A percentile compares a stretch with the other conserved stretches of the same genome.
Evolutionary conservation across 1,284 basidiomycete genomes (phyloP).

Genomic region (Jaminaea rosea): DNA sequence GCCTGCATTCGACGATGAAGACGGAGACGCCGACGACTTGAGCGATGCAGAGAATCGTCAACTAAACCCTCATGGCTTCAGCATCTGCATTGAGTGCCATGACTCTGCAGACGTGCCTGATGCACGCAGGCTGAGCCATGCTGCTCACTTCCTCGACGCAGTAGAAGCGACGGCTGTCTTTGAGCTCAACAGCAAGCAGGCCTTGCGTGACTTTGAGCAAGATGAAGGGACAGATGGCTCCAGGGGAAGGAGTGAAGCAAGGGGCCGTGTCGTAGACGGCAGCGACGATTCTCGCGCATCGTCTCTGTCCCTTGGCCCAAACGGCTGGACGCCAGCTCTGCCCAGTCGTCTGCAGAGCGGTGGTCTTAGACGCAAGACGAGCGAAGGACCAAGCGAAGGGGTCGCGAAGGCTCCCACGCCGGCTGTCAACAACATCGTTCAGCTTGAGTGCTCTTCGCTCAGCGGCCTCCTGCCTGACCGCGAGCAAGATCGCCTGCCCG

Average conservation of each 20-base stretch:
- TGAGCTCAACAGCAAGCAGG: constrained; percentile 58
- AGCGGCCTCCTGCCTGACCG: constrained; percentile 8
- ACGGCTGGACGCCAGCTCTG: constrained; percentile 33
- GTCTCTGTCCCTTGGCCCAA: constrained; percentile 25
- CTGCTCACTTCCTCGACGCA: constrained; percentile 54
- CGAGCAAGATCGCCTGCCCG: too few relatives aligned
- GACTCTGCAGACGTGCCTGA: constrained; percentile 61
- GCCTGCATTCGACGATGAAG: constrained; percentile 13
- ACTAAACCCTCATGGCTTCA: constrained; percentile 63
- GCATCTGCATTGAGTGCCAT: constrained; percentile 77
- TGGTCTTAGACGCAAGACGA: too few relatives aligned
- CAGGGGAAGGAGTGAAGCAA: too few relatives aligned
- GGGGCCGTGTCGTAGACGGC: constrained; percentile 1
- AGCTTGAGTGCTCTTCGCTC: constrained; percentile 32
- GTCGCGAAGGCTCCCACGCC: constrained; percentile 2
- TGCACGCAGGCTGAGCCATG: constrained; percentile 55
- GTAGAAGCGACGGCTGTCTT: constrained; percentile 53
- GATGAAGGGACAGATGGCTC: too few relatives aligned
- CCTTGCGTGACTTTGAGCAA: constrained; percentile 54
- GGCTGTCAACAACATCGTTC: constrained; percentile 31
- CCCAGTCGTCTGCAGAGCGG: constrained; percentile 8
- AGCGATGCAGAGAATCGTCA: constrained; percentile 1
- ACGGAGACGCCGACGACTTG: constrained; percentile 14
- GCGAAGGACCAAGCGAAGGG: background rate
- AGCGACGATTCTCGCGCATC: background rate